phyloP scores from a whole-genome alignment of 306 rosid genomes.

The Calophaca sinica region DNA sequence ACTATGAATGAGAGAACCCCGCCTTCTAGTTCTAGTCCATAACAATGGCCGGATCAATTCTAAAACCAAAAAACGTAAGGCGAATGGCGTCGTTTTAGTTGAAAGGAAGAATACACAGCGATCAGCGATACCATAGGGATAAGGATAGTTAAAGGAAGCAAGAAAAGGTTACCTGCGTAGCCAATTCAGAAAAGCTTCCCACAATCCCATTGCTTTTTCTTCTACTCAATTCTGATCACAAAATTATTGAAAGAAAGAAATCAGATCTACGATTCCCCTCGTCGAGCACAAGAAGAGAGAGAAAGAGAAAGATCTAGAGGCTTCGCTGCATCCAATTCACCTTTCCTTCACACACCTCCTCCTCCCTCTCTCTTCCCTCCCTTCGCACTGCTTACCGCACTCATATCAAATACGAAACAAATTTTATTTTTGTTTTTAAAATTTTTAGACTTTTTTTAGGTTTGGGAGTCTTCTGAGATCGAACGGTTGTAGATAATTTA shows the following conservation, averaged over 20 bases:
- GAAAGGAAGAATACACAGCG: neutral
- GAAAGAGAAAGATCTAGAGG: slow-evolving; percentile 41
- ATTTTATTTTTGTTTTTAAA: neutral
- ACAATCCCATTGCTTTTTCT: slow-evolving; percentile 66
- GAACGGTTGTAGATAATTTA: slow-evolving; percentile 21
- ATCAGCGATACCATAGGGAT: neutral
- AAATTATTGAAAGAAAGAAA: slow-evolving; percentile 30
- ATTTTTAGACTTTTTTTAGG: neutral
- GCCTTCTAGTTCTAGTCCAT: neutral
- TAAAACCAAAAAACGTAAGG: neutral
- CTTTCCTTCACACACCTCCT: slow-evolving; percentile 6
- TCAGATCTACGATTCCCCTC: slow-evolving; percentile 49
- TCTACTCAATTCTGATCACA: slow-evolving; percentile 34
- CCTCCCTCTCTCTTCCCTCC: slow-evolving; percentile 39
- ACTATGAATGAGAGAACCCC: neutral
- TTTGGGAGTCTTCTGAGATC: slow-evolving; percentile 29
- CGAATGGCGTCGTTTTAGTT: neutral
- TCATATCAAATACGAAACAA: slow-evolving; percentile 8
- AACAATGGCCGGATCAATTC: neutral
- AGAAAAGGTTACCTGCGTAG: slow-evolving; percentile 66
- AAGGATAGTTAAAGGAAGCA: neutral
- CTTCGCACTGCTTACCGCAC: slow-evolving; percentile 5
- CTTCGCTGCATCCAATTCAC: slow-evolving; percentile 42
- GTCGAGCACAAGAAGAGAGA: slow-evolving; percentile 39
- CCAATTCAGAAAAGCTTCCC: slow-evolving; percentile 92